Evolutionary conservation across 2,329 filamentous ascomycete genomes (phyloP).

Genomic region (Lasiodiplodia theobromae): DNA sequence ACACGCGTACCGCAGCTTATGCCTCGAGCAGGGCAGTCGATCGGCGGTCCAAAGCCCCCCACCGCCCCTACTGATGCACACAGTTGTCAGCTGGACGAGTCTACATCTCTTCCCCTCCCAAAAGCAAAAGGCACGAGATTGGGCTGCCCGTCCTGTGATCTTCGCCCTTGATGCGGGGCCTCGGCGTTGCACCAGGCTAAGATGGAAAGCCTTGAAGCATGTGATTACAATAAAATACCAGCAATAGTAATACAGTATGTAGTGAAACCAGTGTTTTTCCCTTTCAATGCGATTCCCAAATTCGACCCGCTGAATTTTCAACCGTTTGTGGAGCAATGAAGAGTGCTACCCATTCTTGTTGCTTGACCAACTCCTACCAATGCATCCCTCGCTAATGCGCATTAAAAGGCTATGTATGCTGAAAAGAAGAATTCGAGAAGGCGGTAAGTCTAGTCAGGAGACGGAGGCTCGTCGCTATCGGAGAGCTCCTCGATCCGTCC

Average conservation of each 20-base stretch:
- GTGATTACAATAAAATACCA: slow-evolving; percentile 27
- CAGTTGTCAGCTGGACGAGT: slow-evolving; percentile 20
- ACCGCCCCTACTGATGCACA: background rate
- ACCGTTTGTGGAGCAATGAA: slow-evolving; percentile 9
- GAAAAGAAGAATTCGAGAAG: slow-evolving; percentile 16
- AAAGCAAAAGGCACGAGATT: background rate
- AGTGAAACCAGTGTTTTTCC: slow-evolving; percentile 15
- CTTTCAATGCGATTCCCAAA: slow-evolving; percentile 10
- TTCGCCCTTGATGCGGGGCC: slow-evolving; percentile 17
- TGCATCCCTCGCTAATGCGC: slow-evolving; percentile 28
- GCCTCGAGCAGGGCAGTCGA: background rate
- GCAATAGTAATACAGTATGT: slow-evolving; percentile 27
- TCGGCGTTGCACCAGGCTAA: slow-evolving; percentile 19
- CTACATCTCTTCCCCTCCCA: background rate
- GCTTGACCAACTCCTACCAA: slow-evolving; percentile 28
- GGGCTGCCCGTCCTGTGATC: slow-evolving; percentile 17
- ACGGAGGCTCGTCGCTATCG: slow-evolving; percentile 23
- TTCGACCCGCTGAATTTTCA: slow-evolving; percentile 9
- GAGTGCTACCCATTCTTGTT: slow-evolving; percentile 6
- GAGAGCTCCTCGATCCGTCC: slow-evolving; percentile 73
- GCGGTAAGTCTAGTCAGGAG: slow-evolving; percentile 3
- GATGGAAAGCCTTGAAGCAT: slow-evolving; percentile 4
- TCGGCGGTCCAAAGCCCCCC: background rate
- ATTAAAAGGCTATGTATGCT: slow-evolving; percentile 27
- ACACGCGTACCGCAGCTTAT: background rate